Evolutionary conservation across 331 rosid genomes (phyloP).

Genomic region (Acacia concinna): DNA sequence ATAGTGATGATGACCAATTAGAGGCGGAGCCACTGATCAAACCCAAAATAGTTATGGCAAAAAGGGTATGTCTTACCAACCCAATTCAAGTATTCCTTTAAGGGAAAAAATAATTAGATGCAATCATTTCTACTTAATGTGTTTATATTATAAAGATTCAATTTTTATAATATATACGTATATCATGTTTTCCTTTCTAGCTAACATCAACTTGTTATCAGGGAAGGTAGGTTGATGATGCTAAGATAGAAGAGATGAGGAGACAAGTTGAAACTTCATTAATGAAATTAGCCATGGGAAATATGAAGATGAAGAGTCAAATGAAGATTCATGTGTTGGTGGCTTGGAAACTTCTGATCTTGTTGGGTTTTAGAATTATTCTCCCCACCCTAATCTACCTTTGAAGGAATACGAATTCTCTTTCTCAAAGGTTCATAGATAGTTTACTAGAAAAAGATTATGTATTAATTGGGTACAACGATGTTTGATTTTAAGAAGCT

Average conservation of each 20-base stretch:
- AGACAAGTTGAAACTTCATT: background rate
- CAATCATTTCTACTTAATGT: background rate
- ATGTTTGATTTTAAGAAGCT: background rate
- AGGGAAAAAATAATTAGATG: background rate
- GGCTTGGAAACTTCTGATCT: background rate
- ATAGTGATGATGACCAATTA: conserved; percentile 70
- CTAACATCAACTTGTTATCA: background rate
- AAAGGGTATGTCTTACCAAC: background rate
- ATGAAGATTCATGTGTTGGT: background rate
- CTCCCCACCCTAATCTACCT: background rate
- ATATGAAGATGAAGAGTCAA: background rate
- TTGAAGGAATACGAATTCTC: background rate
- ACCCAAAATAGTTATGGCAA: background rate
- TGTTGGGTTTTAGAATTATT: background rate
- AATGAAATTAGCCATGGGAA: background rate
- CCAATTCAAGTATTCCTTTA: background rate
- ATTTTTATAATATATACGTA: background rate
- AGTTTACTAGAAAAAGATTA: no score
- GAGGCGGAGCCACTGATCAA: conserved; percentile 29
- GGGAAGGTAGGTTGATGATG: background rate
- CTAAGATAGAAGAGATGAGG: background rate
- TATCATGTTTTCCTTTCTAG: background rate
- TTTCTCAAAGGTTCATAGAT: background rate
- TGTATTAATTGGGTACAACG: background rate
- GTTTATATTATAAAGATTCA: background rate